Evolutionary conservation across 352 stramenopile genomes (phyloP).

Genomic region (Pythium plurisporium): DNA sequence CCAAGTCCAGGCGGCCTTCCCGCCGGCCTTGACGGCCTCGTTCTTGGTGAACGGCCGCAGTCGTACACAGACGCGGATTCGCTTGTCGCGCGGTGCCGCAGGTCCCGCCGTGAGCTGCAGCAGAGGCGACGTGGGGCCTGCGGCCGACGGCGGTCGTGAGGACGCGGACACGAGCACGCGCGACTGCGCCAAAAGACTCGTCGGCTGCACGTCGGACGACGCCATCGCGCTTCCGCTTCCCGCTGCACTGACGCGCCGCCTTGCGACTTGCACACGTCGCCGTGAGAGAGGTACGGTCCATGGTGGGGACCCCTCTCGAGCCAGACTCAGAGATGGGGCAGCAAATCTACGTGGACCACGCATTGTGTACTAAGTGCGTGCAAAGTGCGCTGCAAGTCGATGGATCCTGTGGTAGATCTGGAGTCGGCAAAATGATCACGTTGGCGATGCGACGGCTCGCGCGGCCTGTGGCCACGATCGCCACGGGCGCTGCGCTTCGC

Average conservation of each 20-base stretch:
- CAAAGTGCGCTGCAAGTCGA: not conserved
- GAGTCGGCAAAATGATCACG: not conserved
- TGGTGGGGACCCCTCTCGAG: not conserved
- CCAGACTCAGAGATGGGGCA: not conserved
- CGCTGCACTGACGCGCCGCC: not conserved
- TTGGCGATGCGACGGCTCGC: not conserved
- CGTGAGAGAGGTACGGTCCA: conserved; percentile 12
- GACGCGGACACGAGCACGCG: conserved; percentile 3
- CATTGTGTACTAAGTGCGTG: not conserved
- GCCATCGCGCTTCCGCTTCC: not conserved
- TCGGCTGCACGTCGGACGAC: not conserved
- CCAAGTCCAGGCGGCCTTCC: conserved; percentile 82
- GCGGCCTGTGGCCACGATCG: not conserved
- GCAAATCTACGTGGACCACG: not conserved
- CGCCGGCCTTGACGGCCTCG: conserved; percentile 59
- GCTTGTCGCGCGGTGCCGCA: conserved; percentile 38
- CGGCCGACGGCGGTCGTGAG: not conserved
- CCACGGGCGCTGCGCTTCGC: not conserved
- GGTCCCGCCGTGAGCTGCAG: not conserved
- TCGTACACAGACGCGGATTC: conserved; percentile 78
- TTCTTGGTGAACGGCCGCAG: conserved; percentile 72
- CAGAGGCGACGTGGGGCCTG: not conserved
- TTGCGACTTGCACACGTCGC: not conserved
- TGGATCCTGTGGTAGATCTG: not conserved
- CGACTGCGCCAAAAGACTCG: conserved; percentile 10